These are phyloP conservation scores for Coffea eugenioides DNA, from an alignment of 257 asterid genomes.

Conservation along the genomic window DNA sequence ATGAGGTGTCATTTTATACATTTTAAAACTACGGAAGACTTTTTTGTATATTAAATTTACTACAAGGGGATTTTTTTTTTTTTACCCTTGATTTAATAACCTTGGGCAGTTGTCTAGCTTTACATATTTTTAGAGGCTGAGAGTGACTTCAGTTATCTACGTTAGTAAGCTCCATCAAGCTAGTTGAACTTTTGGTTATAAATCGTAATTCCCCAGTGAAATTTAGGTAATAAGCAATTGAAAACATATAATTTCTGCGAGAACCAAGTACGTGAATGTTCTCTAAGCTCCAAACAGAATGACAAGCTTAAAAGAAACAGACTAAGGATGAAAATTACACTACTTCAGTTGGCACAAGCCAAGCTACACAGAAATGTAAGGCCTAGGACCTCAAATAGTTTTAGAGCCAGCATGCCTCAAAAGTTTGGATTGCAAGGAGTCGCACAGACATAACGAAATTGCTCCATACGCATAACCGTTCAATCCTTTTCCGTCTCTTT, in stretches of 20 bases:
- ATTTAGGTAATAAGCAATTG: background rate
- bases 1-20: too few species aligned
- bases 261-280: background rate
- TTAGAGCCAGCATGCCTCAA: background rate
- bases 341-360: background rate
- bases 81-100: too few species aligned
- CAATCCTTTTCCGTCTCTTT: background rate
- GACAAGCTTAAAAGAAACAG: background rate
- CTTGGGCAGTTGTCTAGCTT: too few species aligned
- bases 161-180: background rate
- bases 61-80: too few species aligned
- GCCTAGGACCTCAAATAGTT: background rate
- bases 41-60: too few species aligned
- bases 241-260: too few species aligned
- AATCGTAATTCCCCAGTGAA: background rate
- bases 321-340: background rate
- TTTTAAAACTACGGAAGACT: too few species aligned
- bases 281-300: background rate
- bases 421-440: background rate
- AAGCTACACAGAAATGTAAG: slow-evolving; percentile 4
- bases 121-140: too few species aligned
- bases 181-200: background rate
- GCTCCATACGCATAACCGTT: background rate
- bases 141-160: too few species aligned
- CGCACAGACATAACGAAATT: background rate